phyloP scores from a whole-genome alignment of 805 yeast species.

The Teunomyces panamensis region DNA sequence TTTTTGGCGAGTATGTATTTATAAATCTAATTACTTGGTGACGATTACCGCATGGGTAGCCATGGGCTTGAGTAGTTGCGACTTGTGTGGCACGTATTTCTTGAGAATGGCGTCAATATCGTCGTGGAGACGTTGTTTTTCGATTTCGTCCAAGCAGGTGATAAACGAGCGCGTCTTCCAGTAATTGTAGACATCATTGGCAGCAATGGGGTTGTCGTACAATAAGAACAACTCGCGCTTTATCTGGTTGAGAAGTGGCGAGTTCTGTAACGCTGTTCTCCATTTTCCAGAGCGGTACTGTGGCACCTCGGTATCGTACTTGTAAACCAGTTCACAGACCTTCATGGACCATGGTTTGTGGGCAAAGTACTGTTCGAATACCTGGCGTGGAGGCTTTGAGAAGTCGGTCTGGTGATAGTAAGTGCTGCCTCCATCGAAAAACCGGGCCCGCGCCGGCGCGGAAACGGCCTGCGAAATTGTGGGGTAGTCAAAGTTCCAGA shows the following conservation, averaged over 20 bases:
- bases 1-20: not conserved
- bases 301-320: slow-evolving; percentile 46
- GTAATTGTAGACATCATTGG: slow-evolving; percentile 41
- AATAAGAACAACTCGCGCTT: slow-evolving; percentile 30
- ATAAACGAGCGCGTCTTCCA: slow-evolving; percentile 58
- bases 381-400: not conserved
- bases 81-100: slow-evolving; percentile 4
- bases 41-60: slow-evolving; percentile 11
- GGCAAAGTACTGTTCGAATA: slow-evolving; percentile 14
- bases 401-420: slow-evolving; percentile 5
- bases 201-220: slow-evolving; percentile 26
- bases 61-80: slow-evolving; percentile 9
- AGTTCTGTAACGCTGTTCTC: slow-evolving; percentile 33
- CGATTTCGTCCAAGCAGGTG: slow-evolving; percentile 39
- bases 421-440: slow-evolving; percentile 6
- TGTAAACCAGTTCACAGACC: slow-evolving; percentile 32
- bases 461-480: not conserved
- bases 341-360: slow-evolving; percentile 36
- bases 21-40: not conserved
- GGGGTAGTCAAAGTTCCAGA: slow-evolving; percentile 56
- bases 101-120: slow-evolving; percentile 29
- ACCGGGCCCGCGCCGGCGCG: not conserved
- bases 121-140: slow-evolving; percentile 29
- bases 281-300: slow-evolving; percentile 53
- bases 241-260: slow-evolving; percentile 11